A percentile compares a stretch with the other conserved stretches of the same genome.
Conservation (phyloP, 2,329 filamentous ascomycete genomes). For the Eutypa lata region DNA sequence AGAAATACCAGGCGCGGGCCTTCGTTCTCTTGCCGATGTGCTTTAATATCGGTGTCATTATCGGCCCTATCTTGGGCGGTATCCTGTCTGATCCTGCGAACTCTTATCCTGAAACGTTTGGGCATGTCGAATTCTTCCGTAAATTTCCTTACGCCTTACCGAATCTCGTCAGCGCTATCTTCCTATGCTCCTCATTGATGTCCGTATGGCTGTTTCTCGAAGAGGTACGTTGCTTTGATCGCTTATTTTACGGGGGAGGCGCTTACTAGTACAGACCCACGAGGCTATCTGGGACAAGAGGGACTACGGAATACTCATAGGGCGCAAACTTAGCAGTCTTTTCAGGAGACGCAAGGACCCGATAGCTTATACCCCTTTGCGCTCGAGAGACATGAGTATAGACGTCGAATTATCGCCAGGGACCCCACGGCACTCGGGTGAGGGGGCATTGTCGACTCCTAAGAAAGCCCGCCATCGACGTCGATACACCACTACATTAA, state of each 20-base stretch:
- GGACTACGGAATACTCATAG: slow-evolving; percentile 41
- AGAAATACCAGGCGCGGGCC: slow-evolving; percentile 41
- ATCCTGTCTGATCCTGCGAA: slow-evolving; percentile 42
- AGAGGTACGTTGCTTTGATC: slow-evolving; percentile 35
- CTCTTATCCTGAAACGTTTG: slow-evolving; percentile 44
- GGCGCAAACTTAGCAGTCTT: slow-evolving; percentile 30
- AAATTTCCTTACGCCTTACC: slow-evolving; percentile 53
- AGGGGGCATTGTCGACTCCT: slow-evolving; percentile 5
- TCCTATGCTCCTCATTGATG: slow-evolving; percentile 41
- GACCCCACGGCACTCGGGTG: slow-evolving; percentile 13
- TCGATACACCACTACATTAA: slow-evolving; percentile 44
- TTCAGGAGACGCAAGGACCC: slow-evolving; percentile 20
- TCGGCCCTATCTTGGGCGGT: slow-evolving; percentile 52
- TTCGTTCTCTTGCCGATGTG: slow-evolving; percentile 59
- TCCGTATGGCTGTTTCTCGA: slow-evolving; percentile 49
- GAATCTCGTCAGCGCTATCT: slow-evolving; percentile 49
- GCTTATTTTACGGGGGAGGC: background rate
- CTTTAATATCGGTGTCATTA: slow-evolving; percentile 64
- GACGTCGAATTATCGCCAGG: slow-evolving; percentile 29
- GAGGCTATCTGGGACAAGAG: slow-evolving; percentile 39
- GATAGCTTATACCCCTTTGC: slow-evolving; percentile 32
- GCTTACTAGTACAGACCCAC: slow-evolving; percentile 36
- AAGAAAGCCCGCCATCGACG: slow-evolving; percentile 15
- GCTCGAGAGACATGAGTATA: slow-evolving; percentile 24
- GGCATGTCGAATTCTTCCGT: slow-evolving; percentile 41